Evolutionary conservation across 2,329 filamentous ascomycete genomes (phyloP), one percentile per base, ranked within the genome.

Genomic region (Fusarium sp.): DNA sequence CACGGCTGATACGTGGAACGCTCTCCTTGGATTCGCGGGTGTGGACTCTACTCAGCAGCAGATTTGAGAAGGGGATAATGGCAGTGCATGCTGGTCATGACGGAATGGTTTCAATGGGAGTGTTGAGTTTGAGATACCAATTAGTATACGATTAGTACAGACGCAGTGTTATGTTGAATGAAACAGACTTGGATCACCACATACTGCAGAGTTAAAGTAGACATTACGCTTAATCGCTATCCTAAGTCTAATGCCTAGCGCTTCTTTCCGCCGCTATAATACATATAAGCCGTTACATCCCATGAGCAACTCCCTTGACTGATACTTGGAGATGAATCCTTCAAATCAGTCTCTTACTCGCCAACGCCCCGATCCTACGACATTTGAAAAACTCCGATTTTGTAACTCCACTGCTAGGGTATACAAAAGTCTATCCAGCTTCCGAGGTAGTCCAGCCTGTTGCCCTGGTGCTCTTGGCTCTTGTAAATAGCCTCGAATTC

Each of bases 341-440:
- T 31, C 34, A 10, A 19, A 3, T 3, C 19, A 19, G 19, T 19
- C 19, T n/a, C n/a, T n/a, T n/a, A n/a, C n/a, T 19, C 19, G 19
- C 19, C 58, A n/a, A 28, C 19, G 24, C 2, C n/a, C 29, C 29
- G 32, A 43, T 6, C 31, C 6, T 34, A 15, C 12, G 26, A 38
- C 38, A 12, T 11, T 31, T 5, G 15, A 45, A 9, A 26, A 15
- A 3, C 13, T 22, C 24, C 12, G 8, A 43, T 13, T 34, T 48
- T 36, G 26, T 26, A 12, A 22, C 41, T 36, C 29, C 10, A 8
- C 19, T 36, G 28, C 74, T 81, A 87, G 12, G 86, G 87, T 65
- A 90, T 88, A 74, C 87, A 90, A 73, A 89, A 88, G 73, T 97
- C 93, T 75, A 97, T 91, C 94, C 94, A 98, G 70, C 87, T 91